These are phyloP conservation scores for Venustampulla echinocandica DNA, from an alignment of 495 filamentous ascomycete genomes.

Conservation along the genomic window DNA sequence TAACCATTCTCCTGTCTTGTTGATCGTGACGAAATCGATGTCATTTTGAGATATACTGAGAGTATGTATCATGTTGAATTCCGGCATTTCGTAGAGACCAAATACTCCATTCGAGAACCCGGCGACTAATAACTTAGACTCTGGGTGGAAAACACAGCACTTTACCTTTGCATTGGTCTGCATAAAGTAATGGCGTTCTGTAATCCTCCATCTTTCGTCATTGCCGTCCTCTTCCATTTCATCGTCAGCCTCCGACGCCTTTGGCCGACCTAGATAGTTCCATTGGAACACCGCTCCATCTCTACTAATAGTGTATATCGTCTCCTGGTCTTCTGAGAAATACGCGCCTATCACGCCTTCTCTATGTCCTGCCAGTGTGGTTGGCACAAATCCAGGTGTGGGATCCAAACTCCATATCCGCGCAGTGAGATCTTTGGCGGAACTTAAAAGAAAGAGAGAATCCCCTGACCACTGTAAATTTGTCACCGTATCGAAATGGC, in stretches of 20 bases:
- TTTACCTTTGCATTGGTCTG: slow-evolving; percentile 81
- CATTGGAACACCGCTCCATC: slow-evolving; percentile 50
- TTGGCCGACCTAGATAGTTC: slow-evolving; percentile 54
- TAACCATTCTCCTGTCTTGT: slow-evolving; percentile 91
- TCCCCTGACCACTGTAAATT: slow-evolving; percentile 91
- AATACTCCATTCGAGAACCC: slow-evolving; percentile 95
- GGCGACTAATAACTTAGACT: slow-evolving; percentile 79
- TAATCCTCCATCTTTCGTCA: slow-evolving; percentile 70
- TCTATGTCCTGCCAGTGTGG: slow-evolving; percentile 79
- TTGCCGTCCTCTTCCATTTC: slow-evolving; percentile 48
- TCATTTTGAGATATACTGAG: slow-evolving; percentile 89
- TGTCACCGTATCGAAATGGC: slow-evolving; percentile 79
- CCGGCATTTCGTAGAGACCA: slow-evolving; percentile 89
- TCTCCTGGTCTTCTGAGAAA: slow-evolving; percentile 88
- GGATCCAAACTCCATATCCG: slow-evolving; percentile 89
- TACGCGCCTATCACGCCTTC: slow-evolving; percentile 81
- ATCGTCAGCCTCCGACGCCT: slow-evolving; percentile 42
- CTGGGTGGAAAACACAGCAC: slow-evolving; percentile 77
- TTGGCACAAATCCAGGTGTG: slow-evolving; percentile 82
- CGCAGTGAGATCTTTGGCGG: slow-evolving; percentile 84
- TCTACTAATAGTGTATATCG: slow-evolving; percentile 49
- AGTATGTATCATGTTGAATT: slow-evolving; percentile 90
- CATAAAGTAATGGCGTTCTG: slow-evolving; percentile 81
- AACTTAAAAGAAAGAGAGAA: slow-evolving; percentile 85
- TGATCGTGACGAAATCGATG: slow-evolving; percentile 87